Evolutionary conservation across 345 rosid genomes (phyloP).

Genomic region (Camelina laxa): DNA sequence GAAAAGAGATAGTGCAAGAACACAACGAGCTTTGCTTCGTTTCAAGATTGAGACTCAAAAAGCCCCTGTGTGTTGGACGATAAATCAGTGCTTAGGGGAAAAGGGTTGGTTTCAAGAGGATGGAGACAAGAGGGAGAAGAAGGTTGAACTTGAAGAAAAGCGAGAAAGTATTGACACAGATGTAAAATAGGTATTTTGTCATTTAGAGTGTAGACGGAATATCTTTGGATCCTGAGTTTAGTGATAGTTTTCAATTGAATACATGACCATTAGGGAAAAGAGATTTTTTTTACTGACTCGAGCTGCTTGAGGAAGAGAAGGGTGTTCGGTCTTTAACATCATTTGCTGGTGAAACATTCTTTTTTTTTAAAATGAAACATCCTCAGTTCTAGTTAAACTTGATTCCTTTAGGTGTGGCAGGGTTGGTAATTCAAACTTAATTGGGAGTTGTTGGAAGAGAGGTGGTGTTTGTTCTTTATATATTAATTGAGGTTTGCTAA

Average conservation of each 20-base stretch:
- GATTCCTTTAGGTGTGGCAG: conserved; percentile 19
- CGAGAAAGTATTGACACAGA: conserved; percentile 55
- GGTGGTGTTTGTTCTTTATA: conserved; percentile 25
- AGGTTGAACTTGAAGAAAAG: conserved; percentile 47
- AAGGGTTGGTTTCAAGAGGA: conserved; percentile 59
- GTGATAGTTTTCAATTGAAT: conserved; percentile 49
- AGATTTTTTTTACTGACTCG: conserved; percentile 35
- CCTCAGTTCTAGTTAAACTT: conserved; percentile 24
- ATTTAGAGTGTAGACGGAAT: conserved; percentile 54
- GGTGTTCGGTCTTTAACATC: conserved; percentile 50
- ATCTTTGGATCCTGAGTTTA: conserved; percentile 50
- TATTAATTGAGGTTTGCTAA: conserved; percentile 8
- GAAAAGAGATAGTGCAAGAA: conserved; percentile 45
- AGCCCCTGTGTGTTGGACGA: conserved; percentile 40
- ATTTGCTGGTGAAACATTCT: conserved; percentile 52
- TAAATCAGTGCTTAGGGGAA: conserved; percentile 43
- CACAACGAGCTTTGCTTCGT: conserved; percentile 57
- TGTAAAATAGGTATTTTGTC: conserved; percentile 62
- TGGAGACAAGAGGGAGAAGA: conserved; percentile 51
- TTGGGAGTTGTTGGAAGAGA: conserved; percentile 25
- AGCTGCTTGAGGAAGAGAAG: conserved; percentile 42
- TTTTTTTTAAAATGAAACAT: conserved; percentile 36
- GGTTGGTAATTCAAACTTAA: conserved; percentile 5
- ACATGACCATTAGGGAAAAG: conserved; percentile 41
- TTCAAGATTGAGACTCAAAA: conserved; percentile 66